Conservation (phyloP, 257 asterid genomes). For the Lavandula angustifolia region DNA sequence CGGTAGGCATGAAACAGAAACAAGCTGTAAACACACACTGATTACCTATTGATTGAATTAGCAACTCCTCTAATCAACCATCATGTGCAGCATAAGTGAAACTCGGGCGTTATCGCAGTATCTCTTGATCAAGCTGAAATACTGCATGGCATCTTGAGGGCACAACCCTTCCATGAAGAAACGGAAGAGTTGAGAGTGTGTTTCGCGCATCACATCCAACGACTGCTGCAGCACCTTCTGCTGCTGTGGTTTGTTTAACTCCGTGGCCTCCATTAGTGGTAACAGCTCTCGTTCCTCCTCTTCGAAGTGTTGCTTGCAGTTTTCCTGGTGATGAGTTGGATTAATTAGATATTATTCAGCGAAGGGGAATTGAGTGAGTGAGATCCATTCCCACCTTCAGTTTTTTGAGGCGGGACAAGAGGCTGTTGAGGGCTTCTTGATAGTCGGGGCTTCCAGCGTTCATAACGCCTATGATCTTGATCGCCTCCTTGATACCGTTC, state of each 20-base stretch:
- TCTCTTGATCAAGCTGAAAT: slow-evolving; percentile 72
- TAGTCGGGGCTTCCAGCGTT: slow-evolving; percentile 73
- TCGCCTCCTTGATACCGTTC: slow-evolving; percentile 98
- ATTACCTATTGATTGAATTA: slow-evolving; percentile 8
- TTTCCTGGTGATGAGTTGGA: slow-evolving; percentile 47
- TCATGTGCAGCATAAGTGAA: slow-evolving; percentile 72
- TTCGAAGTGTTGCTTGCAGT: slow-evolving; percentile 75
- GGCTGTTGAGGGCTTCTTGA: slow-evolving; percentile 71
- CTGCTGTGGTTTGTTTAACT: slow-evolving; percentile 66
- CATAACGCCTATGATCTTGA: slow-evolving; percentile 85
- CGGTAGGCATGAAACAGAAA: slow-evolving; percentile 18
- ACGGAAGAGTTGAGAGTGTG: slow-evolving; percentile 72
- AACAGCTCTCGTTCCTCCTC: slow-evolving; percentile 83
- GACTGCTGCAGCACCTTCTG: slow-evolving; percentile 70
- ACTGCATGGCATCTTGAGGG: slow-evolving; percentile 90
- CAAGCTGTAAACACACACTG: slow-evolving; percentile 2
- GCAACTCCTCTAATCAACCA: slow-evolving; percentile 47
- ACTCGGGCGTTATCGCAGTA: slow-evolving; percentile 69
- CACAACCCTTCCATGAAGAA: slow-evolving; percentile 87
- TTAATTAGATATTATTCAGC: slow-evolving; percentile 19
- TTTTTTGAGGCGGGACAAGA: slow-evolving; percentile 63
- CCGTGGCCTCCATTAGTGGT: slow-evolving; percentile 92
- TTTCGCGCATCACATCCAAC: slow-evolving; percentile 81
- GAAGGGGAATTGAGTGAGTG: not conserved
- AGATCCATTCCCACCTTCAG: slow-evolving; percentile 49